phyloP scores from a whole-genome alignment of 768 basidiomycete genomes.

The Cytidiella melzeri region DNA sequence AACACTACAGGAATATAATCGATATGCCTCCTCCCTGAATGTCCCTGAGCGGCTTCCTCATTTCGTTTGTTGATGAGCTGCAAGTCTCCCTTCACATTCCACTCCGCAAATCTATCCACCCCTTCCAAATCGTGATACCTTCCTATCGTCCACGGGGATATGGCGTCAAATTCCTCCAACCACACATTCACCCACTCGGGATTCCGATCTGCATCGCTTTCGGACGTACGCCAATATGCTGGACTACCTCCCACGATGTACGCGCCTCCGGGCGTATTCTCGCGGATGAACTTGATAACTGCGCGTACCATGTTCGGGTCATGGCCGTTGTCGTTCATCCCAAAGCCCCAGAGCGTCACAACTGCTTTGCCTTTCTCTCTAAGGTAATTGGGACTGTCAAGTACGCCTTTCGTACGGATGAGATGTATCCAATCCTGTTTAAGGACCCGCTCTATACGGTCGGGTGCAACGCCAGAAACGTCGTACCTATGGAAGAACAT shows the following conservation, averaged over 20 bases:
- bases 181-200: conserved; percentile 62
- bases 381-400: conserved; percentile 71
- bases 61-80: conserved; percentile 49
- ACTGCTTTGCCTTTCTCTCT: conserved; percentile 66
- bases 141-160: conserved; percentile 82
- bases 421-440: conserved; percentile 75
- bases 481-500: conserved; percentile 58
- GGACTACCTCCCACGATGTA: conserved; percentile 71
- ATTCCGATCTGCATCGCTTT: conserved; percentile 64
- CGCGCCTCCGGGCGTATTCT: conserved; percentile 62
- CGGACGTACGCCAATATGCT: conserved; percentile 68
- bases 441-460: conserved; percentile 59
- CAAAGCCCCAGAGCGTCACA: conserved; percentile 75
- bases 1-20: conserved; percentile 83
- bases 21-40: conserved; percentile 37
- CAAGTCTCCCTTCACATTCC: conserved; percentile 58
- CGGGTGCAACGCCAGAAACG: conserved; percentile 68
- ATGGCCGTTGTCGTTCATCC: conserved; percentile 56
- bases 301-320: conserved; percentile 52
- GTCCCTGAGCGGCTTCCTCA: conserved; percentile 26
- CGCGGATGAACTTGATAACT: conserved; percentile 52
- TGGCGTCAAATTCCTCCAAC: conserved; percentile 73
- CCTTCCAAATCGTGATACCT: conserved; percentile 54
- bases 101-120: conserved; percentile 57
- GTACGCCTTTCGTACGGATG: conserved; percentile 47